Evolutionary conservation across 2,329 filamentous ascomycete genomes (phyloP).

Genomic region (Coleophoma eucalyptorum): DNA sequence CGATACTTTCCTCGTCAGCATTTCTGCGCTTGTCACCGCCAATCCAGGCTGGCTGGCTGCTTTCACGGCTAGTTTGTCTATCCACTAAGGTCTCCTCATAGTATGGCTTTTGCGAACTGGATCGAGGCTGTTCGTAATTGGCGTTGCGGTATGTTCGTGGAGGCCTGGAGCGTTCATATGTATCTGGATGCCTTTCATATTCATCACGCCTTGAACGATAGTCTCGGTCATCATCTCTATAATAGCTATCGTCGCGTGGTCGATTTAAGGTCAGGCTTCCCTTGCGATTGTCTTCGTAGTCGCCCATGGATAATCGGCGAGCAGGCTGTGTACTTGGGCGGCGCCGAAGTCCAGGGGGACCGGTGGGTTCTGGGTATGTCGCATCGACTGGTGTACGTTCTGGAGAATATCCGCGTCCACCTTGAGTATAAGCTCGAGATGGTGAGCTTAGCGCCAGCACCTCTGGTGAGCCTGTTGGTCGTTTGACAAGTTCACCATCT

Average conservation of each 20-base stretch:
- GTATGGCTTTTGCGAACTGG: conserved; percentile 10
- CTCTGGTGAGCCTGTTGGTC: conserved; percentile 5
- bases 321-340: conserved; percentile 11
- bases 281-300: conserved; percentile 9
- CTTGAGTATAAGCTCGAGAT: conserved; percentile 9
- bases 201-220: conserved; percentile 7
- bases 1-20: conserved; percentile 16
- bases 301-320: conserved; percentile 12
- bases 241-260: conserved; percentile 14
- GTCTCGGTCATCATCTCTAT: conserved; percentile 8
- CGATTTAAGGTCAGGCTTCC: conserved; percentile 6
- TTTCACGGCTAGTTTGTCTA: conserved; percentile 11
- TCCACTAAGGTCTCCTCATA: conserved; percentile 17
- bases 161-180: conserved; percentile 17
- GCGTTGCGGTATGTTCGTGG: conserved; percentile 20
- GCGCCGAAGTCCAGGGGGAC: conserved; percentile 14
- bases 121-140: conserved; percentile 7
- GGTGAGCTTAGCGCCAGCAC: conserved; percentile 5
- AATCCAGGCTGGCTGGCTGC: conserved; percentile 3
- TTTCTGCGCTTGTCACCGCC: conserved; percentile 9
- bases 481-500: conserved; percentile 16
- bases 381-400: conserved; percentile 14
- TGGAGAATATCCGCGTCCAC: conserved; percentile 11
- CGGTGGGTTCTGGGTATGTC: conserved; percentile 3
- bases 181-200: conserved; percentile 15